phyloP scores from a whole-genome alignment of 176 grass and related monocot genomes.

The Urochloa ruziziensis region DNA sequence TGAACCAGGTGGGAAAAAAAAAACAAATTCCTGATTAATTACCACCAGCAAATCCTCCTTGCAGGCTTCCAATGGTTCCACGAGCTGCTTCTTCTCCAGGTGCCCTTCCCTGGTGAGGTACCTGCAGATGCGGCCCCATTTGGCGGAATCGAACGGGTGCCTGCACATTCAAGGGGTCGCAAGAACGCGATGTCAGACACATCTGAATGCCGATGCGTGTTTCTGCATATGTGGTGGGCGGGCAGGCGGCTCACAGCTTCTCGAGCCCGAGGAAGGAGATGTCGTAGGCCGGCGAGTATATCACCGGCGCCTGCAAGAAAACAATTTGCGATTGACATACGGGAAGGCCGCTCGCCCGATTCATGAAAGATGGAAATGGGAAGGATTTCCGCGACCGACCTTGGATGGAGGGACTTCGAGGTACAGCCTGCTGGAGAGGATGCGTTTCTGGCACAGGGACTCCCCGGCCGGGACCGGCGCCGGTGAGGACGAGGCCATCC shows the following conservation, averaged over 20 bases:
- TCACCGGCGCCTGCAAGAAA: slow-evolving; percentile 55
- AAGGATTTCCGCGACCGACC: slow-evolving; percentile 20
- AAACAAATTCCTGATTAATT: background rate
- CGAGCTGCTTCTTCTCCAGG: slow-evolving; percentile 52
- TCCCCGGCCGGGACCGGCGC: slow-evolving; percentile 15
- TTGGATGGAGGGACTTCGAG: slow-evolving; percentile 77
- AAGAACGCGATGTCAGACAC: background rate
- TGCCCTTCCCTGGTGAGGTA: slow-evolving; percentile 66
- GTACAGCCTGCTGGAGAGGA: slow-evolving; percentile 96
- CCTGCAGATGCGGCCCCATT: slow-evolving; percentile 79
- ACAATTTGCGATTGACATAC: background rate
- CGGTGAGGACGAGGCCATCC: slow-evolving; percentile 52
- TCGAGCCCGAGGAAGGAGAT: slow-evolving; percentile 84
- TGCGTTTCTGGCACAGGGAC: slow-evolving; percentile 47
- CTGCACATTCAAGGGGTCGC: slow-evolving; percentile 46
- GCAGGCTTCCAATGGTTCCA: slow-evolving; percentile 83
- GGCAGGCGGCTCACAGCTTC: slow-evolving; percentile 66
- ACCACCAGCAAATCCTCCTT: slow-evolving; percentile 93
- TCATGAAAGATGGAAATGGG: background rate
- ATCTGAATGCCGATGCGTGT: background rate
- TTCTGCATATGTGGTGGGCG: background rate
- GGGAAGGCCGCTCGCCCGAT: background rate
- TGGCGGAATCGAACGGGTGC: slow-evolving; percentile 97
- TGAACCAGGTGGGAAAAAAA: background rate
- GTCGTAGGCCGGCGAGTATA: slow-evolving; percentile 82